Base-by-base conservation (phyloP, 192 early-diverging fungal species). In the Spizellomyces punctatus region DNA sequence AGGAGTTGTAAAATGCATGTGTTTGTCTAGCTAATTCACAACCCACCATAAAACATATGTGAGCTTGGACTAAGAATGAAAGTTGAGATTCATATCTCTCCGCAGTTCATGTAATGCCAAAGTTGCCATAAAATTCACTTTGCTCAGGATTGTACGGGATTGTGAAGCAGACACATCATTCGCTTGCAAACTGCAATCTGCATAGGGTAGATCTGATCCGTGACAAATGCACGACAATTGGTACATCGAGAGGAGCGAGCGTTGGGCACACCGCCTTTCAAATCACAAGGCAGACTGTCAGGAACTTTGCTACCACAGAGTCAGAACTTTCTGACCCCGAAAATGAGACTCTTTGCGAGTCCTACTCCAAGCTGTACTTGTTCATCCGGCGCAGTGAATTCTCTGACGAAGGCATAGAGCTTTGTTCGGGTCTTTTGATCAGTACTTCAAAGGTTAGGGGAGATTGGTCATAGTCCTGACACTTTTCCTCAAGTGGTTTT, bases 41-140 rank as follows among this genome's bases (percentile, higher is more conserved):
- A 74, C 27, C 27, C 27, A 36, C 27, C 27, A 2, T 36, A 36
- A 3, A 3, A 3, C 27, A 36, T 36, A 36, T 36, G 27, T 36
- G 27, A 36, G 27, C 3, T 36, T 36, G 27, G 27, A 36, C 3
- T 36, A 36, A 36, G 3, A 36, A 36, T 36, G 27, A 36, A 36
- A 36, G 3, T 36, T 3, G 27, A 36, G 27, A 36, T 74, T 12
- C 91, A 88, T 41, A 82, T 77, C 63, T 77, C 73, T 49, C 80
- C 78, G 65, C 94, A 95, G 41, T 80, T 49, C 12, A 83, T 82
- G 80, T 94, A 98, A 74, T 98, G 95, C 91, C 92, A 95, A 69
- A 96, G 95, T 0, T 80, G n/a, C 69, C 5, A 67, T 58, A n/a
- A 83, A 67, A 42, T 94, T 89, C 36, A 66, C 77, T 22, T 88